A percentile compares a stretch with the other conserved stretches of the same genome.
phyloP scores from a whole-genome alignment of 768 basidiomycete genomes.

The Suillus americanus region DNA sequence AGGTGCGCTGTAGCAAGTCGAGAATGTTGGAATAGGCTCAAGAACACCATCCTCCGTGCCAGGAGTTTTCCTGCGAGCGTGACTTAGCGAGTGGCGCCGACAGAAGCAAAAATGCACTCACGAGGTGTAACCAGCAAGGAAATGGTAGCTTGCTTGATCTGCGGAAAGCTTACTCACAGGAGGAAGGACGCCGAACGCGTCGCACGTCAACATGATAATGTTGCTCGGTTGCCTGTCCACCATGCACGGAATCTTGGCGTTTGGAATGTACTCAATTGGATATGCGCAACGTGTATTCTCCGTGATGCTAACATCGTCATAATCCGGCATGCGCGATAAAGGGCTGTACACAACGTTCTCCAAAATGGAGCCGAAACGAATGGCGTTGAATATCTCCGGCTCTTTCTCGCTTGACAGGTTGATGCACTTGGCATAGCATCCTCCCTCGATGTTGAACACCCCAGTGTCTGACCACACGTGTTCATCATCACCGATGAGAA shows the following conservation, averaged over 20 bases:
- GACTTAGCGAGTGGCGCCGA: slow-evolving; percentile 17
- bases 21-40: slow-evolving; percentile 98
- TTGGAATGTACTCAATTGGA: slow-evolving; percentile 96
- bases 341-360: slow-evolving; percentile 99
- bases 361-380: slow-evolving; percentile 93
- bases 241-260: slow-evolving; percentile 90
- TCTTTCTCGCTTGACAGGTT: slow-evolving; percentile 97
- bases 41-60: slow-evolving; percentile 98
- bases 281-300: slow-evolving; percentile 99
- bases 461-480: slow-evolving; percentile 99
- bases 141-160: slow-evolving; percentile 96
- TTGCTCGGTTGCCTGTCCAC: slow-evolving; percentile 88
- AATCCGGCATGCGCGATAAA: slow-evolving; percentile 77
- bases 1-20: slow-evolving; percentile 98
- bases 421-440: slow-evolving; percentile 98
- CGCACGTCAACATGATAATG: slow-evolving; percentile 97
- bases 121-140: slow-evolving; percentile 96
- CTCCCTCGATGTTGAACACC: slow-evolving; percentile 99
- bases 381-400: slow-evolving; percentile 95
- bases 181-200: slow-evolving; percentile 97
- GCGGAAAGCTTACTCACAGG: slow-evolving; percentile 91
- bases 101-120: slow-evolving; percentile 35
- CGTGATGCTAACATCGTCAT: slow-evolving; percentile 94
- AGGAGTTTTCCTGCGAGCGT: slow-evolving; percentile 79
- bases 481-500: slow-evolving; percentile 98